Base-by-base conservation (phyloP, 352 stramenopile species). In the Phytophthora podocarpi region DNA sequence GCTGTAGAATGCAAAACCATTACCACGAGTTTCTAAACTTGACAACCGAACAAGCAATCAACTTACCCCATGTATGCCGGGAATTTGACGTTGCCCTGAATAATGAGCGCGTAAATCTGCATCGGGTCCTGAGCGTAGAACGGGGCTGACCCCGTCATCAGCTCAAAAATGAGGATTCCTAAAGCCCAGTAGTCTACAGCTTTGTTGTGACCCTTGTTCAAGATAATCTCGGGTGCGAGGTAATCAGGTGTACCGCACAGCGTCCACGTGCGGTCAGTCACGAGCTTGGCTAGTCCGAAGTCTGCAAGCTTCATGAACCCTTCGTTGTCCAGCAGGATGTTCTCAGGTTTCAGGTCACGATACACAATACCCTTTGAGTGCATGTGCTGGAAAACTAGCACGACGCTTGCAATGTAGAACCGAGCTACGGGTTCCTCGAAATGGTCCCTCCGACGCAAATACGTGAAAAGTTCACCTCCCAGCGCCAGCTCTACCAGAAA, bases 201-300 rank as follows among this genome's bases (percentile, higher is more conserved):
- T 41, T 91, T 89, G 54, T 95, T 88, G 66, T 98, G 90, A 0
- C 90, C 92, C 57, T 93, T 93, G 70, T 88, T 96, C 41, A 95
- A 68, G 42, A 97, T 96, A 60, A 98, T 97, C 59, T 98, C 93
- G 1, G 93, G 91, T 1, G 93, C 90, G 12, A 97, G 67, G 62
- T 98, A 98, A 52, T 98, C 90, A 11, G 92, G 94, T 10, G 93
- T 98, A 8, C 93, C 93, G 48, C 93, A 98, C 20, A 97, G 63
- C 6, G 90, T 98, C 85, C 85, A 97, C 13, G 91, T 97, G 6
- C 80, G 67, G 24, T 95, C 78, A 1, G 70, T 90, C 40, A 96
- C 77, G 35, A 96, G 70, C 64, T 98, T 98, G 6, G 92, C 93
- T 28, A 98, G 85, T 0, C 93, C 90, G 70, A 98, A 98, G 52